Evolutionary conservation across 1,284 basidiomycete genomes (phyloP).

Genomic region (Boletus sp.): DNA sequence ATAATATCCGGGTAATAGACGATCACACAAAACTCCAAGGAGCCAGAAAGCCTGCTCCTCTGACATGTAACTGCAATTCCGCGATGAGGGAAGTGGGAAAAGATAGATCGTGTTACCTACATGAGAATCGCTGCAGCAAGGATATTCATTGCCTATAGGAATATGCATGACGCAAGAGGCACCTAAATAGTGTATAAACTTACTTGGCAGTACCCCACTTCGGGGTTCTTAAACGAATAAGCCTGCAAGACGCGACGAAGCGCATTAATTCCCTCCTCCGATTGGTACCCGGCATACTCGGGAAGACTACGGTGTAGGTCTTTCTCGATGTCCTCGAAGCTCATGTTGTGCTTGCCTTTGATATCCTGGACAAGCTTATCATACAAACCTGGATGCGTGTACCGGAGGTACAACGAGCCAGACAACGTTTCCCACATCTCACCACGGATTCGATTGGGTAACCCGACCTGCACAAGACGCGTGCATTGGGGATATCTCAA

Average conservation of each 20-base stretch:
- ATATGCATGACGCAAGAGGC: conserved; percentile 19
- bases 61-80: conserved; percentile 80
- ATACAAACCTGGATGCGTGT: conserved; percentile 84
- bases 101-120: conserved; percentile 41
- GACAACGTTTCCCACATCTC: conserved; percentile 99
- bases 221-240: conserved; percentile 96
- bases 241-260: conserved; percentile 91
- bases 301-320: conserved; percentile 93
- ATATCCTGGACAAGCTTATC: conserved; percentile 77
- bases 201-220: conserved; percentile 83
- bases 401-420: conserved; percentile 90
- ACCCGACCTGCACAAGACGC: conserved; percentile 92
- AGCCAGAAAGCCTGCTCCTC: conserved; percentile 99
- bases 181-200: conserved; percentile 21
- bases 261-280: conserved; percentile 78
- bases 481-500: conserved; percentile 96
- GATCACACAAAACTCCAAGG: conserved; percentile 91
- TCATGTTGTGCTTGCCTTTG: conserved; percentile 76
- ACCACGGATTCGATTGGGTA: conserved; percentile 92
- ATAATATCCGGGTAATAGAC: conserved; percentile 95
- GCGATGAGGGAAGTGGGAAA: conserved; percentile 16
- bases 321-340: conserved; percentile 99
- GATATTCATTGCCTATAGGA: conserved; percentile 84
- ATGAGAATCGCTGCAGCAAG: conserved; percentile 88
- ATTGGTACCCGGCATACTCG: conserved; percentile 93